Conservation (phyloP, 345 rosid species). For the Clausena lansium region DNA sequence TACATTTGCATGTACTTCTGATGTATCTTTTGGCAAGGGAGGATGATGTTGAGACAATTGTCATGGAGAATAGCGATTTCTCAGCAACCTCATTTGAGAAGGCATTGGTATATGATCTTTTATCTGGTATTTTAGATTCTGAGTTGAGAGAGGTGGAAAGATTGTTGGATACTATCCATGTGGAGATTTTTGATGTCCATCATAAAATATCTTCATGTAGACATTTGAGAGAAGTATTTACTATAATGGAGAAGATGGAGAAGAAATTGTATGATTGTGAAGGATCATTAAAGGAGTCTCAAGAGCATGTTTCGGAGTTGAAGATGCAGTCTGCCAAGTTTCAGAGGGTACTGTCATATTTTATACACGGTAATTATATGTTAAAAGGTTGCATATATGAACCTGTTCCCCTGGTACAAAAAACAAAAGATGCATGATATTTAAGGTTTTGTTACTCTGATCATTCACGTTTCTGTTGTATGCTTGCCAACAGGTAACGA, state of each 20-base stretch:
- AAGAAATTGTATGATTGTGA: constrained; percentile 57
- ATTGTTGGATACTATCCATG: constrained; percentile 59
- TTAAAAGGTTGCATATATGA: constrained; percentile 5
- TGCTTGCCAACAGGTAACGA: constrained; percentile 49
- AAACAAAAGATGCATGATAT: not conserved
- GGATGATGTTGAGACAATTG: constrained; percentile 49
- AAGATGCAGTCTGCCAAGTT: constrained; percentile 68
- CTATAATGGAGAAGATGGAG: constrained; percentile 56
- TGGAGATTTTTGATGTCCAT: constrained; percentile 60
- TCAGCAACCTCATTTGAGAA: constrained; percentile 53
- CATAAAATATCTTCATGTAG: constrained; percentile 61
- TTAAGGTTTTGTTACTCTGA: constrained; percentile 7
- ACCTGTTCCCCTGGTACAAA: not conserved
- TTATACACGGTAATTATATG: constrained; percentile 61
- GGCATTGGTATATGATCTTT: constrained; percentile 70
- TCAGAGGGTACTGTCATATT: constrained; percentile 49
- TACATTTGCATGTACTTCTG: constrained; percentile 63
- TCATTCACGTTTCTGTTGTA: constrained; percentile 7
- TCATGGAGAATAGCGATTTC: constrained; percentile 30
- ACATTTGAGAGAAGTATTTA: constrained; percentile 32
- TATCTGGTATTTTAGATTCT: constrained; percentile 72
- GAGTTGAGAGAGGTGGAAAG: constrained; percentile 72
- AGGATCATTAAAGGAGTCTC: constrained; percentile 61
- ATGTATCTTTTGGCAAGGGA: constrained; percentile 78
- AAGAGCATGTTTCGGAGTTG: constrained; percentile 57